Evolutionary conservation across 1,139 yeast species (phyloP).

Genomic region (Protomyces arabidopsidicola): DNA sequence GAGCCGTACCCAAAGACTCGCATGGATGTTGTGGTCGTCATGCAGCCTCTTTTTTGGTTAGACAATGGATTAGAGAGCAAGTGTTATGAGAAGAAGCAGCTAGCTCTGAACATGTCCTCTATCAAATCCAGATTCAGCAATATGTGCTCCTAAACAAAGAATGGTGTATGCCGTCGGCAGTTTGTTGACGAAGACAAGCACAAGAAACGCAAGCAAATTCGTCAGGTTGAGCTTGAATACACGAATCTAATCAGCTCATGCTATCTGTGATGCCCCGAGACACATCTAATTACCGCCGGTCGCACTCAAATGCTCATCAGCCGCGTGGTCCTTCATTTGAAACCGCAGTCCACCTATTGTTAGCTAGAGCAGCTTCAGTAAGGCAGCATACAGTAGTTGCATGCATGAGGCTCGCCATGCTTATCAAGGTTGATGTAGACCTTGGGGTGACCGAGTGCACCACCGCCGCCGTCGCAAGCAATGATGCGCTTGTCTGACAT

Average conservation of each 20-base stretch:
- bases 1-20: constrained; percentile 80
- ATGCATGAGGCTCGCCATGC: constrained; percentile 57
- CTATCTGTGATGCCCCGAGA: background rate
- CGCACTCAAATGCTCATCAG: constrained; percentile 17
- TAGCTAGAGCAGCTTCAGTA: background rate
- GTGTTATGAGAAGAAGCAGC: background rate
- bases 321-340: constrained; percentile 24
- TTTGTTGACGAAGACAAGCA: background rate
- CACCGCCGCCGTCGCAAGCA: constrained; percentile 79
- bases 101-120: background rate
- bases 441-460: constrained; percentile 79
- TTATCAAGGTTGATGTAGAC: constrained; percentile 75
- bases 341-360: constrained; percentile 22
- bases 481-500: constrained; percentile 63
- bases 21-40: background rate
- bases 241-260: background rate
- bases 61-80: background rate
- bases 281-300: constrained; percentile 13
- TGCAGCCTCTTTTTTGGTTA: background rate
- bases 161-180: background rate
- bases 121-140: too few species aligned
- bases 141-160: too few species aligned
- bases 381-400: constrained; percentile 58
- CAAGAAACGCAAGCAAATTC: background rate
- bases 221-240: background rate